Evolutionary conservation across 2,329 filamentous ascomycete genomes (phyloP).

Genomic region (Zasmidium angulare): DNA sequence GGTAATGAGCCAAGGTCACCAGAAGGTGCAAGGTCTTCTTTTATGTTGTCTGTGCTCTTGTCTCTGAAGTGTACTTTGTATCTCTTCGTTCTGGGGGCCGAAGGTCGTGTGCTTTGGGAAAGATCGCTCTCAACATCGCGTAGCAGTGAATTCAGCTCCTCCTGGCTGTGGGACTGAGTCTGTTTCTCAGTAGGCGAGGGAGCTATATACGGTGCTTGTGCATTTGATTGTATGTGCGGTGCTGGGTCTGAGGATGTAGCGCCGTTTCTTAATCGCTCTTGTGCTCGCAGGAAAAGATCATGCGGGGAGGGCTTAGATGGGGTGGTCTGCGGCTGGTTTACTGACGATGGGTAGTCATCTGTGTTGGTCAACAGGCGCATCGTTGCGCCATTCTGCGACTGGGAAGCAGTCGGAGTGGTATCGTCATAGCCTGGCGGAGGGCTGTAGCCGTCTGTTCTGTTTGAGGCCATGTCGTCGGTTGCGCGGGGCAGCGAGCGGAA

Average conservation of each 20-base stretch:
- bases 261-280: constrained; percentile 25
- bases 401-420: constrained; percentile 31
- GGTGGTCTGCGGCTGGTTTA: constrained; percentile 17
- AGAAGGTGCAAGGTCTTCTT: constrained; percentile 16
- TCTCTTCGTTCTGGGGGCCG: constrained; percentile 26
- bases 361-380: constrained; percentile 52
- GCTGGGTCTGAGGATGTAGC: constrained; percentile 5
- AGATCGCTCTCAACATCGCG: constrained; percentile 40
- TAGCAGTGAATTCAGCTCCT: constrained; percentile 45
- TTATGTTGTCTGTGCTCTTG: constrained; percentile 28
- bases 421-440: constrained; percentile 49
- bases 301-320: constrained; percentile 42
- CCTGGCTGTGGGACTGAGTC: constrained; percentile 24
- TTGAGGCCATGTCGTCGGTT: constrained; percentile 23
- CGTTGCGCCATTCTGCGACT: constrained; percentile 42
- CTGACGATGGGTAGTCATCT: constrained; percentile 41
- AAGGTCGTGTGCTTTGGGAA: constrained; percentile 18
- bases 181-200: constrained; percentile 17
- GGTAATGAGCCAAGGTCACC: constrained; percentile 31
- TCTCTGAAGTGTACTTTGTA: constrained; percentile 35
- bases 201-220: constrained; percentile 5
- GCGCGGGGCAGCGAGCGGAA: constrained; percentile 26
- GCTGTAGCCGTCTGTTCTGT: constrained; percentile 32
- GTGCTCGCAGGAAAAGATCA: constrained; percentile 32
- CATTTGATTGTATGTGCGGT: not conserved